Conservation (phyloP, 2,329 filamentous ascomycete genomes). For the Fusarium sp. region DNA sequence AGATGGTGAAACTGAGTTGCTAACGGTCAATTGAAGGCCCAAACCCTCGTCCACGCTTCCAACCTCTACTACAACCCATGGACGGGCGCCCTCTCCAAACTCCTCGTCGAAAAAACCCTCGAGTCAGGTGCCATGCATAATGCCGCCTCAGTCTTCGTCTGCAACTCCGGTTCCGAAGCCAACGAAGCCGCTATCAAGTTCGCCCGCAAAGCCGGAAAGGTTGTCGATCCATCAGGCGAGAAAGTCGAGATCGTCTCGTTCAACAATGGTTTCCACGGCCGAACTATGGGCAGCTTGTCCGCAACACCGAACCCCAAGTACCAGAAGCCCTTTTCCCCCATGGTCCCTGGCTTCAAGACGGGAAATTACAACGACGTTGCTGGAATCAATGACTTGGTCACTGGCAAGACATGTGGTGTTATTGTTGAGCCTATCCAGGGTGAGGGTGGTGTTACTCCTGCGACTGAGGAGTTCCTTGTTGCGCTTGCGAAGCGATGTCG, state of each 20-base stretch:
- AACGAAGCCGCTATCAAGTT: constrained; percentile 99
- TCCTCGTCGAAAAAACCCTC: constrained; percentile 82
- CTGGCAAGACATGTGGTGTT: constrained; percentile 87
- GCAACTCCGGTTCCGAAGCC: constrained; percentile 95
- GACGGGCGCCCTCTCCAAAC: constrained; percentile 88
- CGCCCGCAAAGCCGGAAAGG: constrained; percentile 87
- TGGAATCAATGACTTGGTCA: constrained; percentile 77
- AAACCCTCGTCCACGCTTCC: constrained; percentile 87
- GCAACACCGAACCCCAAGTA: constrained; percentile 98
- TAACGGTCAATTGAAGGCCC: constrained; percentile 54
- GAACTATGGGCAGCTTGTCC: constrained; percentile 94
- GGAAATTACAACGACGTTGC: constrained; percentile 85
- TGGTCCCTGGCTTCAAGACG: constrained; percentile 92
- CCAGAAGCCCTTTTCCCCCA: constrained; percentile 91
- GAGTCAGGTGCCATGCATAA: constrained; percentile 84
- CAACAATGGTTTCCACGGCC: constrained; percentile 91
- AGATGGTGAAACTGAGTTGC: not conserved
- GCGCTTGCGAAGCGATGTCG: constrained; percentile 86
- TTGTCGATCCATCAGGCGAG: constrained; percentile 72
- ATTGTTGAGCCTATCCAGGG: constrained; percentile 98
- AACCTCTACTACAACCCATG: constrained; percentile 98
- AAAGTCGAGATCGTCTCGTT: constrained; percentile 93
- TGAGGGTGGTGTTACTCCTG: constrained; percentile 90
- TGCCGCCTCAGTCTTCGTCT: constrained; percentile 85
- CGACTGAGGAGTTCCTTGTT: constrained; percentile 81